Evolutionary conservation across 2,329 filamentous ascomycete genomes (phyloP).

Genomic region (Mollisia scopiformis): DNA sequence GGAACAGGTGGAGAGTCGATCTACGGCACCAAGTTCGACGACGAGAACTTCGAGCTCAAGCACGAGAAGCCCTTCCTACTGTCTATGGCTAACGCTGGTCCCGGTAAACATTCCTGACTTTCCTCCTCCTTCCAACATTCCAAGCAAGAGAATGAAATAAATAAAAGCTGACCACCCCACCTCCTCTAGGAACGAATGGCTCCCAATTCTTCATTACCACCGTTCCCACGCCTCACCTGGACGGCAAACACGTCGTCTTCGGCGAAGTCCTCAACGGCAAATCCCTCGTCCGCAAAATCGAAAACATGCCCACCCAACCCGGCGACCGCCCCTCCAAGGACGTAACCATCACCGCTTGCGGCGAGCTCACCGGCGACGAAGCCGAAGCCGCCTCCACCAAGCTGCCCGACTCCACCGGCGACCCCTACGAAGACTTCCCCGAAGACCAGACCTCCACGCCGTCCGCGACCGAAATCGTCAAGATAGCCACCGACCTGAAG

Average conservation of each 20-base stretch:
- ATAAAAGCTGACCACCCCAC: not conserved
- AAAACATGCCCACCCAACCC: constrained; percentile 75
- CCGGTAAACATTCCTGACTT: constrained; percentile 54
- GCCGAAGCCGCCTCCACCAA: constrained; percentile 70
- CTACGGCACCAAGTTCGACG: constrained; percentile 95
- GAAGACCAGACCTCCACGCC: constrained; percentile 71
- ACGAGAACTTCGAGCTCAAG: constrained; percentile 92
- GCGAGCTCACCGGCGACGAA: constrained; percentile 76
- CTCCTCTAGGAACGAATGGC: constrained; percentile 78
- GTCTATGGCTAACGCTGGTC: constrained; percentile 97
- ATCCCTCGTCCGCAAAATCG: constrained; percentile 85
- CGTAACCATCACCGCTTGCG: constrained; percentile 79
- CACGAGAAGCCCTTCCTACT: constrained; percentile 92
- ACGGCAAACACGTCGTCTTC: constrained; percentile 97
- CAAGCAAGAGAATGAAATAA: no score
- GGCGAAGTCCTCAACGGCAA: constrained; percentile 93
- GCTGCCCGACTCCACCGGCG: constrained; percentile 78
- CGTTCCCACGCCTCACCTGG: constrained; percentile 89
- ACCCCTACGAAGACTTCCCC: constrained; percentile 94
- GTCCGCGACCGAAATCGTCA: constrained; percentile 69
- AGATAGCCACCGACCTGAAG: constrained; percentile 85
- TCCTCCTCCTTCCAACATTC: not conserved
- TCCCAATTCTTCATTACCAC: constrained; percentile 99
- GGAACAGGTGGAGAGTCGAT: constrained; percentile 97
- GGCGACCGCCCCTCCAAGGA: constrained; percentile 79